Evolutionary conservation across 2,329 filamentous ascomycete species (phyloP).

Genomic region (Didymella pomorum): DNA sequence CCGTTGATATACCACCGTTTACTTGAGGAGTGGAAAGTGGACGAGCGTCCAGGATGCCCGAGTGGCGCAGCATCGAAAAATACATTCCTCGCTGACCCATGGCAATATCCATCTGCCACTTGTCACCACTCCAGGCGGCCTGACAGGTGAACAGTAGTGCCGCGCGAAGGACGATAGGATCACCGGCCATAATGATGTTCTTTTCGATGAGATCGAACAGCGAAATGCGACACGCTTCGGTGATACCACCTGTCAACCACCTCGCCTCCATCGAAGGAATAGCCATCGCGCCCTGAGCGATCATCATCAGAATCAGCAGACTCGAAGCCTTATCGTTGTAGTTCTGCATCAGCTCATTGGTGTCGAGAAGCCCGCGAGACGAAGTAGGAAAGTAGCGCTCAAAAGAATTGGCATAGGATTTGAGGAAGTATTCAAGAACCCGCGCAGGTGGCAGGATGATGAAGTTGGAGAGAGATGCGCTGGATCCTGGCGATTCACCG

Average conservation of each 20-base stretch:
- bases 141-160: conserved; percentile 73
- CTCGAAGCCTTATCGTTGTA: conserved; percentile 71
- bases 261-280: conserved; percentile 71
- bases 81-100: conserved; percentile 80
- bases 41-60: conserved; percentile 68
- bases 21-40: conserved; percentile 56
- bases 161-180: conserved; percentile 70
- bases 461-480: conserved; percentile 64
- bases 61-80: conserved; percentile 74
- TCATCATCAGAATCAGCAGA: conserved; percentile 73
- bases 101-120: conserved; percentile 79
- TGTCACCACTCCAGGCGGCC: conserved; percentile 77
- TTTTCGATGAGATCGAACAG: conserved; percentile 76
- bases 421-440: conserved; percentile 72
- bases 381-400: conserved; percentile 72
- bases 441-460: conserved; percentile 71
- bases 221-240: conserved; percentile 75
- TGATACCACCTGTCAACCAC: conserved; percentile 70
- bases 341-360: conserved; percentile 70
- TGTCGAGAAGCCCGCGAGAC: conserved; percentile 66
- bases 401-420: conserved; percentile 71
- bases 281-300: conserved; percentile 73
- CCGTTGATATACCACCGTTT: conserved; percentile 54
- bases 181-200: conserved; percentile 72
- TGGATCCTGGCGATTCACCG: conserved; percentile 57